Evolutionary conservation across 2,329 filamentous ascomycete genomes (phyloP), one percentile per base, ranked within the genome.

Genomic region (Aspergillus aculeatinus): DNA sequence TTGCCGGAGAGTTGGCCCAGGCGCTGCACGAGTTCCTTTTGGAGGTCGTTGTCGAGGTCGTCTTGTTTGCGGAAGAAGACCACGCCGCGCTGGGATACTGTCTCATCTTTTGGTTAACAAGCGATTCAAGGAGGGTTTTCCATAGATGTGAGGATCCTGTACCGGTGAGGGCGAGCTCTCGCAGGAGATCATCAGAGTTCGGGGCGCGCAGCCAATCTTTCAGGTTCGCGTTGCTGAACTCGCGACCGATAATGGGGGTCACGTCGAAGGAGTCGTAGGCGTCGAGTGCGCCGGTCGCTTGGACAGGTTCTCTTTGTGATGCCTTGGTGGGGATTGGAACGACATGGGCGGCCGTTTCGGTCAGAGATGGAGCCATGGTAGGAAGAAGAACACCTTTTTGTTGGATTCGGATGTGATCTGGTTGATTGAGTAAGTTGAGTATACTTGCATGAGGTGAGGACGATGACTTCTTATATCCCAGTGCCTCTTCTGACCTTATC

Each of bases 61-160:
- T 81, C 74, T 62, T 85, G 82, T 49, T 78, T 77, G 50, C 82
- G 80, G 72, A 84, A 83, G 72, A 84, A 84, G 19, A 83, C 79
- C 0, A 85, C 81, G 1, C 82, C 81, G 6, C 81, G 76, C 61
- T 82, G 78, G 2, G 81, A 83, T 52, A 84, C 82, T 82, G 48
- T 6, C 5, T 0, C 7, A 35, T 54, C 42, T 48, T 44, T 29
- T 16, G 14, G 5, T n/a, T 5, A 23, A 21, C 9, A 3, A 2
- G 5, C 12, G 9, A 9, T 4, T 29, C 27, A 21, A 12, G 16
- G 4, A 4, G 3, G 49, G 27, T 9, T 29, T 29, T 10, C 1
- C 0, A 10, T 1, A 16, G 16, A 51, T 10, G 49, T 16, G 19
- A 19, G 14, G 12, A 31, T 16, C 29, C 47, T 60, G 57, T 39